Evolutionary conservation across 2,329 filamentous ascomycete species (phyloP).

Genomic region (Alternaria rosae): DNA sequence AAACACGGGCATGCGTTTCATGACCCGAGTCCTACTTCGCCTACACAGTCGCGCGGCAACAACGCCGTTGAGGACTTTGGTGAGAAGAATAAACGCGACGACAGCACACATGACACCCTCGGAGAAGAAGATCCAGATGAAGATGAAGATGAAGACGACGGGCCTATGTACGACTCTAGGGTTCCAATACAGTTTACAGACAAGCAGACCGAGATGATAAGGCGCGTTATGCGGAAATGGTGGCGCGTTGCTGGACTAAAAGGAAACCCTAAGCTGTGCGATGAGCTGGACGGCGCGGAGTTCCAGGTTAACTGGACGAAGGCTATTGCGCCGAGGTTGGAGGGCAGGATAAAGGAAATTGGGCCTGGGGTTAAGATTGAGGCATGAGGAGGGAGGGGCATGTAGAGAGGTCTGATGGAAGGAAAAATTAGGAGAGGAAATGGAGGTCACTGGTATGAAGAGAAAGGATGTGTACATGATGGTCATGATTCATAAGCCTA

Average conservation of each 20-base stretch:
- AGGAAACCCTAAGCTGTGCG: constrained; percentile 55
- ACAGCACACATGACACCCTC: not conserved
- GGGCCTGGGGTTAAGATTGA: constrained; percentile 8
- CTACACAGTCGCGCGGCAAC: constrained; percentile 3
- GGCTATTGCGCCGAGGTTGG: constrained; percentile 77
- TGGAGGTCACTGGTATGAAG: not conserved
- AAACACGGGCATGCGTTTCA: constrained; percentile 61
- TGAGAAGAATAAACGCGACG: not conserved
- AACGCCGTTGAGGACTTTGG: constrained; percentile 15
- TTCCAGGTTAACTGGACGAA: constrained; percentile 76
- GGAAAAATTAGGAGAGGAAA: not conserved
- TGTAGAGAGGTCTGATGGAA: not conserved
- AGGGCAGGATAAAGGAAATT: constrained; percentile 71
- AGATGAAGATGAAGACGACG: constrained; percentile 51
- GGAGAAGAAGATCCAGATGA: constrained; percentile 37
- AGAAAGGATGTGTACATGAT: not conserved
- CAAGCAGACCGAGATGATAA: constrained; percentile 66
- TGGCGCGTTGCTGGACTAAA: constrained; percentile 71
- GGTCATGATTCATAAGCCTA: not conserved
- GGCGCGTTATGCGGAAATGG: constrained; percentile 77
- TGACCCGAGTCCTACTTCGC: constrained; percentile 44
- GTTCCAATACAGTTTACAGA: constrained; percentile 52
- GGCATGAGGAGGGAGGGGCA: not conserved
- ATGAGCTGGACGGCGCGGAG: constrained; percentile 66
- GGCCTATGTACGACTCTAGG: constrained; percentile 50